These are phyloP conservation scores for Pseudogymnoascus sp. DNA, from an alignment of 2,329 filamentous ascomycete species.

Conservation along the genomic window DNA sequence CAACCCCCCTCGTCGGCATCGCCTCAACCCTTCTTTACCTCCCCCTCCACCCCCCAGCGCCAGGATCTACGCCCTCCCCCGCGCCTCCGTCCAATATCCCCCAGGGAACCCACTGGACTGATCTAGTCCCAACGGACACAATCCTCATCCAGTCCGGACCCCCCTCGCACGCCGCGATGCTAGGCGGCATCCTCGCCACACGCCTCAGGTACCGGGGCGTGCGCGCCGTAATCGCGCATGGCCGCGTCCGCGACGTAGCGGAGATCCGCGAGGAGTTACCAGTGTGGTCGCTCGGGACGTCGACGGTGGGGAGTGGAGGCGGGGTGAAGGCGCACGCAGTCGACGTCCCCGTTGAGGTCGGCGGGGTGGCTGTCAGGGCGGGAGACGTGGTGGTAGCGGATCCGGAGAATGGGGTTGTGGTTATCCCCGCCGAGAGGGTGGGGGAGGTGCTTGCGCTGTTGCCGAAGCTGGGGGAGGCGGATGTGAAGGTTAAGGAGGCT, in stretches of 20 bases:
- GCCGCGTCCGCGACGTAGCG: conserved; percentile 56
- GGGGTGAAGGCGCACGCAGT: conserved; percentile 48
- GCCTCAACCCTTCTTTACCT: too few relatives aligned
- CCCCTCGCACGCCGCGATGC: conserved; percentile 57
- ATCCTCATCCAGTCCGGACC: conserved; percentile 62
- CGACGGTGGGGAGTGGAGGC: conserved; percentile 48
- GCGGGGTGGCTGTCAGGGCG: conserved; percentile 35
- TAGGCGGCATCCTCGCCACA: conserved; percentile 69
- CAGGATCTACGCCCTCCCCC: conserved; percentile 53
- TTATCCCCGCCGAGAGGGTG: conserved; percentile 54
- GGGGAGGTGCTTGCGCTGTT: conserved; percentile 52
- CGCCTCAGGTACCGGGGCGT: conserved; percentile 56
- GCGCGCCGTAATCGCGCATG: conserved; percentile 56
- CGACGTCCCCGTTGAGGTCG: conserved; percentile 36
- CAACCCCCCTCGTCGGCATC: too few relatives aligned
- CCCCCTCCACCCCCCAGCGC: conserved; percentile 50
- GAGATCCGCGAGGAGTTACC: conserved; percentile 49
- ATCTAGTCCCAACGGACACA: conserved; percentile 49
- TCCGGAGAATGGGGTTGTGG: conserved; percentile 58
- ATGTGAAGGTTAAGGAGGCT: conserved; percentile 54
- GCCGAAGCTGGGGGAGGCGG: conserved; percentile 32
- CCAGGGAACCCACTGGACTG: conserved; percentile 56
- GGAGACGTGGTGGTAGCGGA: conserved; percentile 66
- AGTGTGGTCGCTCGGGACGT: conserved; percentile 49
- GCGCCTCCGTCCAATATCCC: conserved; percentile 44